Evolutionary conservation across 2,329 filamentous ascomycete genomes (phyloP).

Genomic region (Pseudogymnoascus sp.): DNA sequence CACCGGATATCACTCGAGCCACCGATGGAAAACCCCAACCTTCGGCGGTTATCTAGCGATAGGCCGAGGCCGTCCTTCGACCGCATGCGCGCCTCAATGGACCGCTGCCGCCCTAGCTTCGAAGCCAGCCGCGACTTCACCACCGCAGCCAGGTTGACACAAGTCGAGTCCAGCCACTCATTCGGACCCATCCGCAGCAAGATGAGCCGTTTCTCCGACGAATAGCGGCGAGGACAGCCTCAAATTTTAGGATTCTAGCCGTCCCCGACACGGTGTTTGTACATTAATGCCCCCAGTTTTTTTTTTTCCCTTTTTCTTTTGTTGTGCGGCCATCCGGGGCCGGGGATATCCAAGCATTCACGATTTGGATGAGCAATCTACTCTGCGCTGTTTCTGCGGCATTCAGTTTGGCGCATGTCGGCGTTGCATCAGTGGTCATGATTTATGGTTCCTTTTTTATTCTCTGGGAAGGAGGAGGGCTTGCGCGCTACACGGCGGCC

Average conservation of each 20-base stretch:
- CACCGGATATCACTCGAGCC: slow-evolving; percentile 54
- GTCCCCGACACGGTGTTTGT: slow-evolving; percentile 19
- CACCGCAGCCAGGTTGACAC: slow-evolving; percentile 73
- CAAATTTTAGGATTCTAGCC: neutral
- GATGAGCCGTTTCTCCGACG: slow-evolving; percentile 11
- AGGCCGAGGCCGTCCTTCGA: slow-evolving; percentile 79
- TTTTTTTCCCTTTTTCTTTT: slow-evolving; percentile 26
- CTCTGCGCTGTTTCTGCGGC: slow-evolving; percentile 18
- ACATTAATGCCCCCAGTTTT: slow-evolving; percentile 21
- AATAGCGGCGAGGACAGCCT: neutral
- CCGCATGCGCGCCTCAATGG: slow-evolving; percentile 77
- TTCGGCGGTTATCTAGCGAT: slow-evolving; percentile 37
- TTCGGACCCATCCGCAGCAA: slow-evolving; percentile 22
- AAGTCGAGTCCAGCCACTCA: slow-evolving; percentile 65
- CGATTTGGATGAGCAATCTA: slow-evolving; percentile 46
- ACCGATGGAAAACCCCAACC: slow-evolving; percentile 21
- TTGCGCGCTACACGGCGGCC: neutral
- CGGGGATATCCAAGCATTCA: slow-evolving; percentile 33
- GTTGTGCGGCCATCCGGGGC: slow-evolving; percentile 32
- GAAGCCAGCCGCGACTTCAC: slow-evolving; percentile 88
- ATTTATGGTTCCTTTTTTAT: slow-evolving; percentile 3
- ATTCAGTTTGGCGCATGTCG: slow-evolving; percentile 22
- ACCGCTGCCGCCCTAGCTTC: slow-evolving; percentile 73
- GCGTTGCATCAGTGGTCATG: slow-evolving; percentile 22
- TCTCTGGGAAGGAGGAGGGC: neutral